These are phyloP conservation scores for Rosa lucieae DNA, from an alignment of 306 rosid species.

Conservation along the genomic window DNA sequence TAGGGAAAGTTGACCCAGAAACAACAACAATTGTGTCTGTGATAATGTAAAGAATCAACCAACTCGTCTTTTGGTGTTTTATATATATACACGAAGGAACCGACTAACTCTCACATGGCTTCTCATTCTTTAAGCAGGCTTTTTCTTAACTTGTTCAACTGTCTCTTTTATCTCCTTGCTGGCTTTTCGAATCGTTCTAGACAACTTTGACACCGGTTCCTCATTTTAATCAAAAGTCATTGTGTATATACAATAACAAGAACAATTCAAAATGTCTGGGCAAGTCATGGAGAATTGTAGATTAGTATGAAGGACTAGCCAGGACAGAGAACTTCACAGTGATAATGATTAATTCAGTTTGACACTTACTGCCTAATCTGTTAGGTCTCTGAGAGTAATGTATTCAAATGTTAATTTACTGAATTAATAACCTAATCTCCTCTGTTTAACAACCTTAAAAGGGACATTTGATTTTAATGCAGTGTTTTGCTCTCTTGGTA, in stretches of 20 bases:
- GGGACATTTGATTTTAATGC: no score
- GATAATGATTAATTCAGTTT: neutral
- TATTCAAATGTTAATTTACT: no score
- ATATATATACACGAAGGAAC: neutral
- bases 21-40: neutral
- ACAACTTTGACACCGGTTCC: neutral
- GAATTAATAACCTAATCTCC: no score
- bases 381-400: no score
- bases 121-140: neutral
- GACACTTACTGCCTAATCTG: neutral
- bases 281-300: no score
- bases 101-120: conserved; percentile 7
- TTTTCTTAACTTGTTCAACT: neutral
- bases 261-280: neutral
- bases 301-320: no score
- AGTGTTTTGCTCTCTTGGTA: neutral
- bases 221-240: neutral
- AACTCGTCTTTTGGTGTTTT: neutral
- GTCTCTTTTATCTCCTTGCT: neutral
- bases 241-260: neutral
- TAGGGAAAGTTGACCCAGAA: neutral
- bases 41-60: neutral
- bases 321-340: neutral
- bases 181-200: neutral
- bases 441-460: no score